Percentiles rank a stretch among this genome's conserved stretches.
Conservation (phyloP, 371 early-diverging fungal species). For the Neoconidiobolus thromboides region DNA sequence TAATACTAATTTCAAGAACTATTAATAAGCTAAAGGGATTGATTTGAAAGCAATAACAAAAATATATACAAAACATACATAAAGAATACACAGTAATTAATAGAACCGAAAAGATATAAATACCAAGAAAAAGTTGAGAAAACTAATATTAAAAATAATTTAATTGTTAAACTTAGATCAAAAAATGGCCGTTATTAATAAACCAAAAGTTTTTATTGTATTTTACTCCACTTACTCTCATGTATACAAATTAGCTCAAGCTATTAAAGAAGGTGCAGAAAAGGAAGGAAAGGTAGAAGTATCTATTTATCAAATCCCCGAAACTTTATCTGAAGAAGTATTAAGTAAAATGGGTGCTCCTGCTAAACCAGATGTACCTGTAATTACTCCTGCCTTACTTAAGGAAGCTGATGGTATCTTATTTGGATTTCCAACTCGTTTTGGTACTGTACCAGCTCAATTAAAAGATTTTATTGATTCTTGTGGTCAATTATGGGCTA, state of each 20-base stretch:
- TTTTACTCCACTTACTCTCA: slow-evolving; percentile 1
- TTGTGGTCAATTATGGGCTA: slow-evolving; percentile 52
- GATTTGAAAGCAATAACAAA: no score
- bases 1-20: no score
- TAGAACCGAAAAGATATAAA: no score
- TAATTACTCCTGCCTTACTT: slow-evolving; percentile 31
- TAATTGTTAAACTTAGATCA: no score
- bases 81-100: no score
- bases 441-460: slow-evolving; percentile 55
- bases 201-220: background rate
- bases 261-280: slow-evolving; percentile 25
- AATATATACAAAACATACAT: no score
- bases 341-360: slow-evolving; percentile 52
- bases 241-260: slow-evolving; percentile 16
- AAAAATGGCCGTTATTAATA: background rate
- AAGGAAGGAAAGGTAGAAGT: slow-evolving; percentile 23
- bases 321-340: slow-evolving; percentile 42
- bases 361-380: slow-evolving; percentile 33
- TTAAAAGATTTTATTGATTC: slow-evolving; percentile 49
- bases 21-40: no score
- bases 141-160: background rate
- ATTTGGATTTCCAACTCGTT: slow-evolving; percentile 62
- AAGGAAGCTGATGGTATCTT: slow-evolving; percentile 52
- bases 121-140: no score
- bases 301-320: slow-evolving; percentile 26